Conservation (phyloP, 108 stramenopile genomes). For the Parietichytrium sp. region DNA sequence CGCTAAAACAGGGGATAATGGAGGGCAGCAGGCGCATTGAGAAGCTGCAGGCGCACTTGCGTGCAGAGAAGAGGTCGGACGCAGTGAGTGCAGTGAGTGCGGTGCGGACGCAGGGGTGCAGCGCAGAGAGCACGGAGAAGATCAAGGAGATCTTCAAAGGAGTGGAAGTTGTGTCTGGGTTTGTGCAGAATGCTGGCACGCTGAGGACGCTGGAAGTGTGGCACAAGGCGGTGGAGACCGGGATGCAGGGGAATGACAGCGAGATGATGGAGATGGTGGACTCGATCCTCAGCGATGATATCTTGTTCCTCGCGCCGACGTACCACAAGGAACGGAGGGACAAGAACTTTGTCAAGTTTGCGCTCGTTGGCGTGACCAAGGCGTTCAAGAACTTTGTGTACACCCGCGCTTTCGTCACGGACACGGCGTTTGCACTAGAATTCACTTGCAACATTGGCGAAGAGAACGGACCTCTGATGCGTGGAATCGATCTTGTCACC, state of each 20-base stretch:
- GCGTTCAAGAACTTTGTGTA: conserved; percentile 37
- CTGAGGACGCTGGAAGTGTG: not conserved
- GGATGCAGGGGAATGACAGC: not conserved
- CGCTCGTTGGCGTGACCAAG: conserved; percentile 28
- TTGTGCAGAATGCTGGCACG: not conserved
- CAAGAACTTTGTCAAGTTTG: conserved; percentile 31
- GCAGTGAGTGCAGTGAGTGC: no score
- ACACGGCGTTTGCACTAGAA: conserved; percentile 14
- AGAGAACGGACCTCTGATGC: conserved; percentile 23
- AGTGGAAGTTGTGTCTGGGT: not conserved
- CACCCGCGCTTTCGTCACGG: not conserved
- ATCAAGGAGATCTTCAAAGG: conserved; percentile 14
- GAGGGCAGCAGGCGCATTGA: no score
- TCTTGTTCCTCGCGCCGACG: conserved; percentile 33
- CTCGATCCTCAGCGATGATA: not conserved
- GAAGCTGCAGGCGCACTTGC: no score
- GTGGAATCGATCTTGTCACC: conserved; percentile 11
- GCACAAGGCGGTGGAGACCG: conserved; percentile 3
- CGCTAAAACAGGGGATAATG: no score
- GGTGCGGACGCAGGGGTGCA: not conserved
- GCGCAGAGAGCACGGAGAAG: not conserved
- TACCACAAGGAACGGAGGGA: conserved; percentile 16
- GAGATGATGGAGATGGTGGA: conserved; percentile 29
- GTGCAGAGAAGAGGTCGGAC: no score
- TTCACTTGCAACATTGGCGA: not conserved